Base-by-base conservation (phyloP, 2,329 filamentous ascomycete genomes). In the Myriosclerotinia duriaeana region DNA sequence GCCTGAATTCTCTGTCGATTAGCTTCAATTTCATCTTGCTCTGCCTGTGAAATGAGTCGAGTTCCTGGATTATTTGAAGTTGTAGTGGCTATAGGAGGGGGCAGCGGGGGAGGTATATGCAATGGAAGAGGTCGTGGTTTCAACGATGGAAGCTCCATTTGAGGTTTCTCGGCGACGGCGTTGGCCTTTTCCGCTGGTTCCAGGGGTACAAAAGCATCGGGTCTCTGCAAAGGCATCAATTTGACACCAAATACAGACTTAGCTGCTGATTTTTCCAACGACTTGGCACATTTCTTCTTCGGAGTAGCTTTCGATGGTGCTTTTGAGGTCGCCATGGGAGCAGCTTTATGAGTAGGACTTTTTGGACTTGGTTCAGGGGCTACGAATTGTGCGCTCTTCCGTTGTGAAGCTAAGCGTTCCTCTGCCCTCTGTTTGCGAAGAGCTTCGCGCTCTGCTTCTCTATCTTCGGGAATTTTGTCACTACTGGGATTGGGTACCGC, bases 11-110 rank as follows among this genome's bases (percentile, higher is more conserved):
- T 56, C 2, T 54, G 7, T 15, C 50, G 40, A 7, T 17, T 14
- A 30, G 36, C 38, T 42, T 64, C 53, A 52, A 66, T 58, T 7
- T 50, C 53, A 42, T 44, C 26, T 14, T 14, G 42, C 26, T 67
- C 42, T 42, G 66, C 54, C 30, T 65, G 65, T 52, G 50, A 62
- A 34, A 64, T 44, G 5, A 65, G n/a, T 9, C 34, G n/a, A 8
- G 54, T 30, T 52, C 50, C 64, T 20, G 36, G 36, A 20, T 42
- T 60, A 9, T 6, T 59, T 26, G 12, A 38, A 14, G 11, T 11
- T 9, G 11, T 20, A 15, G 20, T 34, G 20, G n/a, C 4, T 6
- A 17, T 26, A 1, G 38, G 15, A 14, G 9, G 5, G 6, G 53
- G 34, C 20, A 44, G 26, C 20, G 44, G n/a, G 6, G 34, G 44